phyloP scores from a whole-genome alignment of 805 yeast genomes.

The Cyberlindnera veronae region DNA sequence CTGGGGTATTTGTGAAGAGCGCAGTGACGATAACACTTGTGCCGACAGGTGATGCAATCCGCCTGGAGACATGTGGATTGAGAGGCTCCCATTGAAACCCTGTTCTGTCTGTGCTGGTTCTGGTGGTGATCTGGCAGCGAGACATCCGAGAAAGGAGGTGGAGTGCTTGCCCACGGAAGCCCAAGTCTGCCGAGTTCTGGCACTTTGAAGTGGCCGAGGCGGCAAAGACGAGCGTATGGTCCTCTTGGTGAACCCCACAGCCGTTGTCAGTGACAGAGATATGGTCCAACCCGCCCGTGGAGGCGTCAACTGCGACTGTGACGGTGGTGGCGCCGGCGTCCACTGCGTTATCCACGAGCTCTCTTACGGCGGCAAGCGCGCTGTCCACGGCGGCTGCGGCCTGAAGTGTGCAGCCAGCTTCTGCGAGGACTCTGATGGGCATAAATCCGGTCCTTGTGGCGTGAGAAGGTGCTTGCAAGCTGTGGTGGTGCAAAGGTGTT shows the following conservation, averaged over 20 bases:
- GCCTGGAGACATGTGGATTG: background rate
- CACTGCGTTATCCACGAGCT: conserved; percentile 80
- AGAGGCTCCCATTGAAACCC: too few species aligned
- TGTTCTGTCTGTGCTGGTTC: background rate
- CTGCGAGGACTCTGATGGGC: background rate
- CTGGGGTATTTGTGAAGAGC: conserved; percentile 1
- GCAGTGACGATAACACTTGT: background rate
- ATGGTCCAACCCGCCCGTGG: conserved; percentile 57
- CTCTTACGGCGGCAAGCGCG: conserved; percentile 88
- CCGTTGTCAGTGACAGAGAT: conserved; percentile 55
- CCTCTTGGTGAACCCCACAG: conserved; percentile 31
- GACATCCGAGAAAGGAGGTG: background rate
- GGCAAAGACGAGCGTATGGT: conserved; percentile 34
- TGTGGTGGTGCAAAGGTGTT: background rate
- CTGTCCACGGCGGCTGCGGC: conserved; percentile 26
- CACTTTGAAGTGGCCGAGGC: background rate
- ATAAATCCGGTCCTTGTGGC: too few species aligned
- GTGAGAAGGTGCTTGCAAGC: background rate
- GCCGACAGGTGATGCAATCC: background rate
- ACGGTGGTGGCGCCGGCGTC: conserved; percentile 66
- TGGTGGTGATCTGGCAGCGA: conserved; percentile 1
- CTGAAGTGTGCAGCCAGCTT: background rate
- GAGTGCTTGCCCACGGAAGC: conserved; percentile 2
- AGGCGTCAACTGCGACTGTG: conserved; percentile 62
- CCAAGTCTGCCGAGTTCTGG: background rate